These are phyloP conservation scores for Kurtzmaniella quercitrusa DNA, from an alignment of 1,139 yeast species.

Conservation along the genomic window DNA sequence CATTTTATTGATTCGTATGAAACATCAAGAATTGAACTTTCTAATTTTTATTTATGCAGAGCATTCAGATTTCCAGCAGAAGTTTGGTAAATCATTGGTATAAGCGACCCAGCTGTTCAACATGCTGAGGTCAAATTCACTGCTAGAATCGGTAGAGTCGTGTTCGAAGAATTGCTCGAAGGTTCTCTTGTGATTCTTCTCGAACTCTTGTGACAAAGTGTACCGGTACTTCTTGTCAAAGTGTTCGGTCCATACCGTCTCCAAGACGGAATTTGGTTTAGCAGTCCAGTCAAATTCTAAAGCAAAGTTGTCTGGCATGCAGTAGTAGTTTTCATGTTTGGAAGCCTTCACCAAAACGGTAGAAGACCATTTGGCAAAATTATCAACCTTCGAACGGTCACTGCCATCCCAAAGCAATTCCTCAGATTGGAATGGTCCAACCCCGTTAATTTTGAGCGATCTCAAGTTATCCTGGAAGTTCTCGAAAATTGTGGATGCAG, in stretches of 20 bases:
- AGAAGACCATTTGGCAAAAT: slow-evolving; percentile 26
- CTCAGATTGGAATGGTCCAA: slow-evolving; percentile 9
- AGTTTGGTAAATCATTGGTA: slow-evolving; percentile 6
- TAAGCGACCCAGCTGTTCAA: slow-evolving; percentile 4
- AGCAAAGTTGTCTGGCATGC: slow-evolving; percentile 27
- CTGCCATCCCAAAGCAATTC: slow-evolving; percentile 9
- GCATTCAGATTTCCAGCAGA: slow-evolving; percentile 6
- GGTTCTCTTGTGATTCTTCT: not conserved
- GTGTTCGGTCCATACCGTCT: slow-evolving; percentile 16
- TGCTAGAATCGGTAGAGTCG: not conserved
- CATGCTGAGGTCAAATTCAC: slow-evolving; percentile 1
- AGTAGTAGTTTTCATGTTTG: slow-evolving; percentile 18
- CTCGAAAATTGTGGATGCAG: slow-evolving; percentile 19
- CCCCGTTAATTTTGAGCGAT: slow-evolving; percentile 17
- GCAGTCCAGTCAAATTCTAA: slow-evolving; percentile 20
- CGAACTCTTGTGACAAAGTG: slow-evolving; percentile 11
- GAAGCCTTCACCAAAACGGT: slow-evolving; percentile 21
- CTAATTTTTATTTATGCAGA: slow-evolving; percentile 1
- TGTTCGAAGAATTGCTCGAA: not conserved
- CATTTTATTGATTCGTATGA: not conserved
- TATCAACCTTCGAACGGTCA: slow-evolving; percentile 19
- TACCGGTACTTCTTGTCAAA: slow-evolving; percentile 17
- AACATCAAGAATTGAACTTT: not conserved
- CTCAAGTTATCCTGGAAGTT: slow-evolving; percentile 20
- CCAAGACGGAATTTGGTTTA: slow-evolving; percentile 14